phyloP scores from a whole-genome alignment of 768 basidiomycete genomes.

The Suillus variegatus region DNA sequence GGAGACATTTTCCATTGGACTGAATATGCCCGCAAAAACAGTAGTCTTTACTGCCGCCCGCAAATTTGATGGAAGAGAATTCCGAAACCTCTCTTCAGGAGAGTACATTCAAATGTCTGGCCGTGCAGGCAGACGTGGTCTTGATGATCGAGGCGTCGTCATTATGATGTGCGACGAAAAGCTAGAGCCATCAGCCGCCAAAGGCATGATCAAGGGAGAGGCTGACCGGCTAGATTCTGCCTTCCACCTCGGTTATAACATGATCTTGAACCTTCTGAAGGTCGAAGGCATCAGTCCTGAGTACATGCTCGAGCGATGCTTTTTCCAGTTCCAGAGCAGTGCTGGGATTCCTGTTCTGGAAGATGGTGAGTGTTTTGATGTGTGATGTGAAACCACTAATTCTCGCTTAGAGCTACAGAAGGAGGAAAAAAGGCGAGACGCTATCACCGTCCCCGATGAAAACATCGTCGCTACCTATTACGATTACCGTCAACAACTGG shows the following conservation, averaged over 20 bases:
- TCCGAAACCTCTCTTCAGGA: conserved; percentile 88
- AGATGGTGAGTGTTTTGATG: conserved; percentile 56
- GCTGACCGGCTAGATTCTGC: conserved; percentile 97
- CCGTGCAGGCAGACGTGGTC: conserved; percentile 92
- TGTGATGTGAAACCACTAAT: conserved; percentile 9
- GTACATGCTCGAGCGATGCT: conserved; percentile 96
- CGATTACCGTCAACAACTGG: conserved; percentile 89
- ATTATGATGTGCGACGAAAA: conserved; percentile 99
- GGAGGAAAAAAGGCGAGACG: conserved; percentile 66
- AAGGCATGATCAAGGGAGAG: conserved; percentile 97
- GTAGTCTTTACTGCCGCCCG: conserved; percentile 95
- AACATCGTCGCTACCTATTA: conserved; percentile 86
- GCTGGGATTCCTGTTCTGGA: conserved; percentile 85
- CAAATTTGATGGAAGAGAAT: conserved; percentile 96
- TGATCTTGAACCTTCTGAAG: conserved; percentile 97
- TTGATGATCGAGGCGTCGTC: conserved; percentile 98
- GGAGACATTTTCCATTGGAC: conserved; percentile 95
- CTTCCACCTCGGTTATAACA: conserved; percentile 98
- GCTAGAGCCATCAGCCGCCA: conserved; percentile 88
- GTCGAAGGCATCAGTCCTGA: conserved; percentile 99
- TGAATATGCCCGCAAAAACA: conserved; percentile 99
- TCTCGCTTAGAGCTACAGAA: conserved; percentile 60
- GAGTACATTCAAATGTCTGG: conserved; percentile 99
- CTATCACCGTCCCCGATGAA: conserved; percentile 82
- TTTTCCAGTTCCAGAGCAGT: conserved; percentile 98